Conservation (phyloP, 2,329 filamentous ascomycete species). For the Coniochaeta prunicola region DNA sequence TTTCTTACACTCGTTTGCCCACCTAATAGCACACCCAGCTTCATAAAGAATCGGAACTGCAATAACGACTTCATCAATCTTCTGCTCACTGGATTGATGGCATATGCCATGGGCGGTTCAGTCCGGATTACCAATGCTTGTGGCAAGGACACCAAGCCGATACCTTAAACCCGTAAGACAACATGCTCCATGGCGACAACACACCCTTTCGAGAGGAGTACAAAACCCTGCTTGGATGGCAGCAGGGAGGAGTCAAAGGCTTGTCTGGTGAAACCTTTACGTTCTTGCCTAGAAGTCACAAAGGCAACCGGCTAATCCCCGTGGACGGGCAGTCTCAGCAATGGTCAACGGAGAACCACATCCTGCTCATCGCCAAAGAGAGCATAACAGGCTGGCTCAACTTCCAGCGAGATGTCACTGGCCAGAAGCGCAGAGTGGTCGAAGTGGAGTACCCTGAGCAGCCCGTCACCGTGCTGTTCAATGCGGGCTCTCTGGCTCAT, state of each 20-base stretch:
- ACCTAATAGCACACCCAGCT: neutral
- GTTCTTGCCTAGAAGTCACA: neutral
- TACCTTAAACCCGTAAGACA: neutral
- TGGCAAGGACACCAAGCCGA: neutral
- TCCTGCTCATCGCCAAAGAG: neutral
- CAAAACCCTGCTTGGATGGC: neutral
- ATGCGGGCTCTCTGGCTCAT: neutral
- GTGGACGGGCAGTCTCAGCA: neutral
- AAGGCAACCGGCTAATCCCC: neutral
- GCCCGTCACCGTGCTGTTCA: neutral
- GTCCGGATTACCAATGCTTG: neutral
- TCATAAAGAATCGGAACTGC: neutral
- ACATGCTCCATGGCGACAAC: neutral
- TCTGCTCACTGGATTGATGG: neutral
- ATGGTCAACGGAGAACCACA: neutral
- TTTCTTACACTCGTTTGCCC: neutral
- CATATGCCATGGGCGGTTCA: neutral
- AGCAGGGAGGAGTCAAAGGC: neutral
- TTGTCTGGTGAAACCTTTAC: neutral
- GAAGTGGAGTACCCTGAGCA: neutral
- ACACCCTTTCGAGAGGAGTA: neutral
- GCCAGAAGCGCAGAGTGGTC: neutral
- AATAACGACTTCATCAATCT: neutral
- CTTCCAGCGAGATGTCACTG: neutral
- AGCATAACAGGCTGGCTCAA: neutral